Base-by-base conservation (phyloP, 768 basidiomycete genomes). In the Mycena sanguinolenta region DNA sequence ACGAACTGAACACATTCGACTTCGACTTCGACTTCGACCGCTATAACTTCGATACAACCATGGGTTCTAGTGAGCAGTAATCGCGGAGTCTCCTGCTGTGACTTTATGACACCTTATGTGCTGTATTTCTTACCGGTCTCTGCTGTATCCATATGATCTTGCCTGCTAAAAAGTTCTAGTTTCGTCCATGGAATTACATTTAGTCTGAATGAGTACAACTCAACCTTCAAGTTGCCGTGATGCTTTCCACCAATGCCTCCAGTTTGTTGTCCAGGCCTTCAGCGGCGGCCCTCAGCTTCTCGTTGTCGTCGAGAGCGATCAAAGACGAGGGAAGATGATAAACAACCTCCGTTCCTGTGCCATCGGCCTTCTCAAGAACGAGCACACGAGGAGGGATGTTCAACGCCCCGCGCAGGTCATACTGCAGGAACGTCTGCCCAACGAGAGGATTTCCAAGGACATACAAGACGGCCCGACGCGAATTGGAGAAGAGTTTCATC, bases 391-490 rank as follows among this genome's bases (percentile, higher is more conserved):
- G 86, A 10, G 88, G 88, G 25, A 89, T 79, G 74, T 85, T 79
- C 28, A 81, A 77, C 2, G 80, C 85, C 0, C 81, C 84, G 19
- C 77, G 77, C 50, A 83, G 72, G 66, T 88, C 86, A 67, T 81
- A 74, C 63, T 77, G 73, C 59, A 89, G 62, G 71, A 89, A 83
- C 2, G 74, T 76, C 65, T 86, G 82, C 0, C 87, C 88, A 54
- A 87, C 77, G 58, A 87, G 76, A 3, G 88, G 88, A 75, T 88
- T 88, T 21, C 88, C 88, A 64, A 88, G 79, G 32, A 80, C 82
- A 76, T 89, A 89, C 16, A 84, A 74, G 49, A 80, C 73, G 1
- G 82, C 58, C n/a, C 77, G 34, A 25, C 83, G 82, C 49, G 79
- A 76, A 19, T 55, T 65, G 50, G 36, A 67, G 72, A 80, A 83